Base-by-base conservation (phyloP, 2,329 filamentous ascomycete genomes). In the Exutisphaerella laricina region DNA sequence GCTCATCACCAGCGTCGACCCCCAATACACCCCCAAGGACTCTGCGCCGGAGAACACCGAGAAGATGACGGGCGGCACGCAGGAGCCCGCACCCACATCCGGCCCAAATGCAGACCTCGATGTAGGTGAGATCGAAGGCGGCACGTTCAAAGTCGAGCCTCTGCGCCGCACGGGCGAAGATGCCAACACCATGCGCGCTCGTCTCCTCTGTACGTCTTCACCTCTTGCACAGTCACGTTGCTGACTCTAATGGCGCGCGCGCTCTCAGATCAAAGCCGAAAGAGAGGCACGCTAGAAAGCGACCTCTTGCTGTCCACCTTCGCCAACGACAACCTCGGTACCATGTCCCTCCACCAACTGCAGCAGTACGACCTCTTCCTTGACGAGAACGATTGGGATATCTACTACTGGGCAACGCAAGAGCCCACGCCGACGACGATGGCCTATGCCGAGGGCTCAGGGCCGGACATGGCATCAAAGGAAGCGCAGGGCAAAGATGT, bases 351-450 rank as follows among this genome's bases (percentile, higher is more conserved):
- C 4, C 67, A 73, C 38, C 85, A 94, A 62, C 80, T 97, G 56
- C 68, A 78, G 57, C 79, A 94, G 67, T 97, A 92, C 71, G 90
- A 97, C 65, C 72, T 77, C 20, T 94, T 98, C 72, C 80, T 98
- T 43, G 92, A 98, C 67, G 92, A 98, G 70, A 98, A 98, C 68
- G 92, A 98, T 71, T 98, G 92, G 92, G 92, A 98, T 65, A 96
- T 98, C 49, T 98, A 98, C 75, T 98, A 98, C 75, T 98, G 92
- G 92, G 88, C 86, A 3, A 98, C 92, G 12, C 92, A 98, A 67
- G 81, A 88, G 56, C 74, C 82, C 9, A 69, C 77, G 4, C 70
- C 73, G 1, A 76, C 76, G n/a, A 75, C 79, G 23, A 65, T 72
- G 40, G 72, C 78, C 44, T 72, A 72, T 34, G 73, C 75, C 4